Evolutionary conservation across 768 basidiomycete species (phyloP).

Genomic region (Lactifluus hygrophoroides): DNA sequence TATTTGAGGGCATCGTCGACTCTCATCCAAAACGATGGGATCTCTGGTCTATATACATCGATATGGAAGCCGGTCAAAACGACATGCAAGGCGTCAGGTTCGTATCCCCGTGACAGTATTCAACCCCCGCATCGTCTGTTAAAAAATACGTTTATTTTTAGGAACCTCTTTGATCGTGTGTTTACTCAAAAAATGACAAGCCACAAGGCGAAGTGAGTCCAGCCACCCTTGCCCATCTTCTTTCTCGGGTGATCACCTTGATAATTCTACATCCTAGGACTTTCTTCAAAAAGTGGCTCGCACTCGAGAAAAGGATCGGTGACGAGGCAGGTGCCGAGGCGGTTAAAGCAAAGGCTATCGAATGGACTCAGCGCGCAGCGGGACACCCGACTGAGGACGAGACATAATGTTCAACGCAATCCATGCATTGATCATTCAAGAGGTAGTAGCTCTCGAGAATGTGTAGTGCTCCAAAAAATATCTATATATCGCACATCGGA

Average conservation of each 20-base stretch:
- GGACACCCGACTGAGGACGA: conserved; percentile 17
- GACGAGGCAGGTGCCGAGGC: conserved; percentile 71
- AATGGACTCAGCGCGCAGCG: conserved; percentile 74
- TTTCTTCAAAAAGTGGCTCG: conserved; percentile 98
- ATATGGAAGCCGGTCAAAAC: conserved; percentile 80
- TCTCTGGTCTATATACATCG: conserved; percentile 93
- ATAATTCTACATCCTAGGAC: conserved; percentile 38
- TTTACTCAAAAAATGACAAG: conserved; percentile 82
- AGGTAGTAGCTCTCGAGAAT: conserved; percentile 12
- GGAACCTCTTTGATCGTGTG: conserved; percentile 82
- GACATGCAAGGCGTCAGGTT: conserved; percentile 77
- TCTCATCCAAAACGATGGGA: conserved; percentile 94
- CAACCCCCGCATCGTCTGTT: neutral
- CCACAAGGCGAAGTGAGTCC: conserved; percentile 92
- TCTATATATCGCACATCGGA: conserved; percentile 28
- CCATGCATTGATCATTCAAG: conserved; percentile 15
- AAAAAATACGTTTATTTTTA: conserved; percentile 25
- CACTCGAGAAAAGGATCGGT: conserved; percentile 76
- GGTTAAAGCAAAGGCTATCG: conserved; percentile 85
- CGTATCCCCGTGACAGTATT: conserved; percentile 21
- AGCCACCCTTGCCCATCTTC: conserved; percentile 20
- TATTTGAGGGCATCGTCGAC: conserved; percentile 95
- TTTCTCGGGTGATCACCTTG: neutral
- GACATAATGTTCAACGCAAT: conserved; percentile 9
- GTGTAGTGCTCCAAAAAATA: conserved; percentile 20